A percentile compares a stretch with the other conserved stretches of the same genome.
Evolutionary conservation across 768 basidiomycete genomes (phyloP).

Genomic region (Boletellus ananas): DNA sequence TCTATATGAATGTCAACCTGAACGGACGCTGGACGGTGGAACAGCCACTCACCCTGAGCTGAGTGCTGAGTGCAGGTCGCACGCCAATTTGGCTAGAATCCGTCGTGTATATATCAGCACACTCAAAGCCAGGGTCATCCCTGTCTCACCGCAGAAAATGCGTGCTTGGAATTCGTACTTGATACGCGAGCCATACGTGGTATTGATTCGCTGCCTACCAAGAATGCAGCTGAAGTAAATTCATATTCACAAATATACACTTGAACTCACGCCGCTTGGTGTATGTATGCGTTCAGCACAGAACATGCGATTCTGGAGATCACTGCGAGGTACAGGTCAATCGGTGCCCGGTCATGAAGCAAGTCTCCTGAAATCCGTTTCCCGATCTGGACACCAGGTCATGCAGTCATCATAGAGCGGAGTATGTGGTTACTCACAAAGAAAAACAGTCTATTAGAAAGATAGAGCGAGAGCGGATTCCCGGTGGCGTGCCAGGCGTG

Average conservation of each 20-base stretch:
- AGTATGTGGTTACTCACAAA: constrained; percentile 11
- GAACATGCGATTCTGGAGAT: constrained; percentile 15
- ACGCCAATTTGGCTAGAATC: constrained; percentile 13
- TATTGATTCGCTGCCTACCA: constrained; percentile 2
- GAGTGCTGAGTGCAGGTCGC: constrained; percentile 23
- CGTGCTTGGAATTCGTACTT: constrained; percentile 20
- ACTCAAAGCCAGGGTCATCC: not conserved
- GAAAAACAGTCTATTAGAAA: constrained; percentile 21
- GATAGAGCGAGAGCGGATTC: constrained; percentile 16
- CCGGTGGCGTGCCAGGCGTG: constrained; percentile 21
- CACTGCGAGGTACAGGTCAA: constrained; percentile 11
- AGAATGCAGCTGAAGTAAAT: not conserved
- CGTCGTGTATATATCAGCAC: not conserved
- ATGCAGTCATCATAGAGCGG: not conserved
- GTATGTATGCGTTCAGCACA: constrained; percentile 12
- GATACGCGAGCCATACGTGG: constrained; percentile 14
- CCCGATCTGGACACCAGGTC: constrained; percentile 20
- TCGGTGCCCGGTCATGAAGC: not conserved
- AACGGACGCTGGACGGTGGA: not conserved
- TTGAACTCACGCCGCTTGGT: constrained; percentile 17
- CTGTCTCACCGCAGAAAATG: constrained; percentile 14
- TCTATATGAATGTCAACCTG: constrained; percentile 5
- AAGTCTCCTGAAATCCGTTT: constrained; percentile 6
- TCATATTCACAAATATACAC: not conserved
- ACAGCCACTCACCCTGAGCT: constrained; percentile 15